Conservation (phyloP, 2,329 filamentous ascomycete species). For the Aureobasidium sp. region DNA sequence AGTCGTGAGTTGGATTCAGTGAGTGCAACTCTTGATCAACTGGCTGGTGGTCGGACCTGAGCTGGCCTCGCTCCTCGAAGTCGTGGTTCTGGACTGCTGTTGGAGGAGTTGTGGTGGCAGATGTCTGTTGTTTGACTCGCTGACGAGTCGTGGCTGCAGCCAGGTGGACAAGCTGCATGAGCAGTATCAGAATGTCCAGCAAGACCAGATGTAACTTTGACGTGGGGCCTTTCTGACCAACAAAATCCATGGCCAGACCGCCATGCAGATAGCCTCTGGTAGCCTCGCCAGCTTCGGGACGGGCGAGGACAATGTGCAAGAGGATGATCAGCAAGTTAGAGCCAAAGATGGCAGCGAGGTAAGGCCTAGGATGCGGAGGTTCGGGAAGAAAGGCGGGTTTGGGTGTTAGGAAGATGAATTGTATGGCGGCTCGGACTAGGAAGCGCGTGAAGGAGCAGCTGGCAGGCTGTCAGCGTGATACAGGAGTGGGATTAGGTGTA, state of each 20-base stretch:
- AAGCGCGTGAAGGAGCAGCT: constrained; percentile 54
- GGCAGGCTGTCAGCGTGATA: neutral
- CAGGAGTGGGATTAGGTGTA: neutral
- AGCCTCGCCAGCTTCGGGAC: constrained; percentile 37
- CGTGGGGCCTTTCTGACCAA: constrained; percentile 51
- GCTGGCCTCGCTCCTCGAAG: constrained; percentile 48
- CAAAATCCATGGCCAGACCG: constrained; percentile 55
- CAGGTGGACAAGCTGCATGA: constrained; percentile 50
- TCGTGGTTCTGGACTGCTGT: constrained; percentile 45
- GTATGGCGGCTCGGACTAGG: constrained; percentile 44
- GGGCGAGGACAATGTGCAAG: constrained; percentile 37
- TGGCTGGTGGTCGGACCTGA: constrained; percentile 23
- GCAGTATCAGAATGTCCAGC: constrained; percentile 46
- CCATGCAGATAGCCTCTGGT: constrained; percentile 51
- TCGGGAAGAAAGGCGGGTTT: constrained; percentile 45
- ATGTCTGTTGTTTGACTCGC: constrained; percentile 33
- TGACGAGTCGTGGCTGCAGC: constrained; percentile 45
- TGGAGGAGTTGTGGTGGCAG: constrained; percentile 19
- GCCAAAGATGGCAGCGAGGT: constrained; percentile 44
- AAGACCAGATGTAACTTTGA: constrained; percentile 43
- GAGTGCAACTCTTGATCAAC: constrained; percentile 35
- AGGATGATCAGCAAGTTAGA: constrained; percentile 47
- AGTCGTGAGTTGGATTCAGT: constrained; percentile 19
- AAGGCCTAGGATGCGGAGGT: constrained; percentile 41
- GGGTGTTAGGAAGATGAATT: constrained; percentile 51